A percentile compares a stretch with the other conserved stretches of the same genome.
Evolutionary conservation across 208 protist genomes (phyloP).

Genomic region (Leishmania major): DNA sequence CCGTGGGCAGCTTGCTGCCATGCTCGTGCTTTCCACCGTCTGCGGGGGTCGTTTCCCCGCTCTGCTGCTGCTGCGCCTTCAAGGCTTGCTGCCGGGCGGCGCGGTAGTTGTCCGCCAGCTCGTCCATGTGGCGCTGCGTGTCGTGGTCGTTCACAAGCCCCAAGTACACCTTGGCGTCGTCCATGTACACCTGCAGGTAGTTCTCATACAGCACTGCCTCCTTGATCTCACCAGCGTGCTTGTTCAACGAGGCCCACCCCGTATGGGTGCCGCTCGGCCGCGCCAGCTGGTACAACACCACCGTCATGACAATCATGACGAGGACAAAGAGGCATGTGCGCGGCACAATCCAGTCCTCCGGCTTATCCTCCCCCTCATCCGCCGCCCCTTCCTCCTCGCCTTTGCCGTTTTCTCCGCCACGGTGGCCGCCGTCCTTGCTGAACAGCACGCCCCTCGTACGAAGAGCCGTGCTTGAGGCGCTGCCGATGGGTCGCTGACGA

Average conservation of each 20-base stretch:
- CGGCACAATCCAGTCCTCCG: slow-evolving; percentile 58
- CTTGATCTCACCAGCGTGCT: slow-evolving; percentile 43
- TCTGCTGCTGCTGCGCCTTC: slow-evolving; percentile 35
- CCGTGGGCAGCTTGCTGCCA: not conserved
- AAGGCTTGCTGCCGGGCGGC: slow-evolving; percentile 17
- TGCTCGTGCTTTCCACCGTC: slow-evolving; percentile 4
- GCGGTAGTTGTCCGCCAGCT: slow-evolving; percentile 37
- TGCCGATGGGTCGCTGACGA: not conserved
- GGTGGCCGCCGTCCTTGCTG: slow-evolving; percentile 17
- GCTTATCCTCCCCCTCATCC: slow-evolving; percentile 40
- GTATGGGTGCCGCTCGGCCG: slow-evolving; percentile 44
- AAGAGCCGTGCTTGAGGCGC: not conserved
- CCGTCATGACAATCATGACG: slow-evolving; percentile 45
- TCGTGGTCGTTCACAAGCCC: slow-evolving; percentile 60
- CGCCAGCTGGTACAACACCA: slow-evolving; percentile 50
- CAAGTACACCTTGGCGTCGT: slow-evolving; percentile 53
- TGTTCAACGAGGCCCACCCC: slow-evolving; percentile 54
- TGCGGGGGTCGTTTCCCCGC: not conserved
- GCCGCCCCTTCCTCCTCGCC: slow-evolving; percentile 15
- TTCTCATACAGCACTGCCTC: slow-evolving; percentile 55
- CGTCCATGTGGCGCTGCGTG: slow-evolving; percentile 61
- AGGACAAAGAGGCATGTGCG: slow-evolving; percentile 66
- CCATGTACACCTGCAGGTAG: slow-evolving; percentile 66
- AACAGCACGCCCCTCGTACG: not conserved
- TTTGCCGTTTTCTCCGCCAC: slow-evolving; percentile 14